Evolutionary conservation across 306 rosid species (phyloP), one percentile per base, ranked within the genome.

Genomic region (Prinsepia uniflora): DNA sequence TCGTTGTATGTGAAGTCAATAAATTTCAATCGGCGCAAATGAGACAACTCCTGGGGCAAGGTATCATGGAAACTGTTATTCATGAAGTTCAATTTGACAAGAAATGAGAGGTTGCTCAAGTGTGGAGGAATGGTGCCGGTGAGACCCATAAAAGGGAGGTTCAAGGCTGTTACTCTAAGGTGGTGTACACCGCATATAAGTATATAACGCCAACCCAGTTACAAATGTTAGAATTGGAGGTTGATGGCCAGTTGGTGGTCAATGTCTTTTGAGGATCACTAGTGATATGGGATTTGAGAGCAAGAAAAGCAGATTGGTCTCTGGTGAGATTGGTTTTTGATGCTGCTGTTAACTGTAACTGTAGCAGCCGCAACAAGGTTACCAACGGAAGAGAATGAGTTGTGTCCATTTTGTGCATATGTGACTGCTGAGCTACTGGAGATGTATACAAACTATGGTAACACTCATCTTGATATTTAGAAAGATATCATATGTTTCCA

Each of bases 191-290:
- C 14, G 8, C 81, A n/a, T n/a, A n/a, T n/a, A n/a, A n/a, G n/a
- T n/a, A 72, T 11, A 40, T 44, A 5, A 72, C n/a, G 39, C 77
- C 77, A 59, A 66, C 44, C 81, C 81, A 72, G 14, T 58, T 78
- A 54, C 81, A 78, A 4, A 43, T 50, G n/a, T 50, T 50, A 4
- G 55, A 50, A 50, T 50, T 15, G 19, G 55, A 14, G 18, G 9
- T 15, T 13, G 55, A 49, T 24, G 50, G 12, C 50, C 50, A 47
- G 17, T 47, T 47, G 50, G 14, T 12, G 13, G 50, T 10, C 50
- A 12, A 47, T 14, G 30, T 24, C 2, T 24, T 2, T 12, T 24
- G 30, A 24, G 30, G 30, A 2, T 24, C 30, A 24, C 2, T 47
- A 47, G 50, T 47, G 13, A 47, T 10, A 47, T 12, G 50, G 14